Base-by-base conservation (phyloP, 208 protist genomes). In the Borovskyia barvae region DNA sequence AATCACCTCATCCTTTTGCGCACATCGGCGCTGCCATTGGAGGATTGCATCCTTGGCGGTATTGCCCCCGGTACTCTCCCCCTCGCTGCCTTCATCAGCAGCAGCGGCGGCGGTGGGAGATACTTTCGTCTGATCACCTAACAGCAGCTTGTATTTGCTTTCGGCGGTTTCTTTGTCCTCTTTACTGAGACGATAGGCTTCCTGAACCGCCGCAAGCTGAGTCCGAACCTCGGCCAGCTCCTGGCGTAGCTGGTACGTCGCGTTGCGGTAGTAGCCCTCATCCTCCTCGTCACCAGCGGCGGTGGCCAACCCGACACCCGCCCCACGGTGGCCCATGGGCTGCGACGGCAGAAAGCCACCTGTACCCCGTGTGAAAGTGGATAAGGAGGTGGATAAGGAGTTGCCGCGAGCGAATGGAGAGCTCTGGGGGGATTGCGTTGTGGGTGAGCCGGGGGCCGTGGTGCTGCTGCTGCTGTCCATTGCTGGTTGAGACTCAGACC, bases 1-100 rank as follows among this genome's bases (percentile, higher is more conserved):
- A 12, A 92, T 77, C 9, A 65, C 67, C 32, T 80, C 71, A 15
- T 92, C 85, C 59, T 82, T 82, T 50, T 83, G 61, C 29, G 29
- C 56, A 30, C 82, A 74, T 48, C 69, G 63, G 49, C 74, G 50
- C 50, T 75, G 60, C 58, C 76, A 66, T 20, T 76, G 47, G 3
- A 64, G 61, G 20, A 71, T 15, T 24, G 59, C 20, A n/a, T 57
- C 43, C 20, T 45, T 47, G 11, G 40, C 35, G 8, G 17, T 36
- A 3, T 50, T 50, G 17, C 3, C 41, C 20, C 5, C 40, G 24
- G 15, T 32, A n/a, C 56, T n/a, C 8, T 39, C 28, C 19, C 25
- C 25, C 37, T 9, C 33, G 24, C 11, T 7, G 39, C 20, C 36
- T n/a, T 32, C 28, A 35, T 42, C 17, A 26, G 41, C 32, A 2